Percentiles rank a stretch among this genome's conserved stretches.
Evolutionary conservation across 257 asterid genomes (phyloP).

Genomic region (Ehretia macrophylla): DNA sequence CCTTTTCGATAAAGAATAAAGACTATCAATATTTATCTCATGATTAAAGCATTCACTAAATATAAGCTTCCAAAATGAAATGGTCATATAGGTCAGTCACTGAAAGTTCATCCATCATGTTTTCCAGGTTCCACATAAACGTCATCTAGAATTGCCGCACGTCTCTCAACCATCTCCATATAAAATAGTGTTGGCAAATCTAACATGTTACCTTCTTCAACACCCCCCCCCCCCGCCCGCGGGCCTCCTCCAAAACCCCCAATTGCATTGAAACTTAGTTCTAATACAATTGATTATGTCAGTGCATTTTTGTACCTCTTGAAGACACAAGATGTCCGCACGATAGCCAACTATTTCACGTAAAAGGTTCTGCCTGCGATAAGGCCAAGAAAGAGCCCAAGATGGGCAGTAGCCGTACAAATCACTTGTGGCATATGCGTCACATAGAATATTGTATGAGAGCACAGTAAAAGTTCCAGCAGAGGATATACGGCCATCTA

Average conservation of each 20-base stretch:
- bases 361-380: conserved; percentile 84
- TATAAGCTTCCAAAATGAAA: too few relatives aligned
- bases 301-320: conserved; percentile 65
- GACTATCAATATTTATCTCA: not conserved
- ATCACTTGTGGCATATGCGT: conserved; percentile 68
- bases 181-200: not conserved
- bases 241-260: too few relatives aligned
- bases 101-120: not conserved
- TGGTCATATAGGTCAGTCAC: not conserved
- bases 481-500: conserved; percentile 50
- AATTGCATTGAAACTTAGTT: too few relatives aligned
- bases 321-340: conserved; percentile 94
- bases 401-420: conserved; percentile 81
- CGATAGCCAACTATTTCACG: conserved; percentile 91
- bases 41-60: not conserved
- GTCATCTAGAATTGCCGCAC: not conserved
- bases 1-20: not conserved
- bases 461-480: conserved; percentile 88
- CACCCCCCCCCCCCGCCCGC: too few relatives aligned
- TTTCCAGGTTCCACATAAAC: not conserved
- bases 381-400: conserved; percentile 99
- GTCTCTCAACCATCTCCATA: not conserved
- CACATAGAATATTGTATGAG: conserved; percentile 86
- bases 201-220: not conserved
- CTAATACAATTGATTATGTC: too few relatives aligned